These are phyloP conservation scores for Nemania serpens DNA, from an alignment of 2,329 filamentous ascomycete genomes.

Conservation along the genomic window DNA sequence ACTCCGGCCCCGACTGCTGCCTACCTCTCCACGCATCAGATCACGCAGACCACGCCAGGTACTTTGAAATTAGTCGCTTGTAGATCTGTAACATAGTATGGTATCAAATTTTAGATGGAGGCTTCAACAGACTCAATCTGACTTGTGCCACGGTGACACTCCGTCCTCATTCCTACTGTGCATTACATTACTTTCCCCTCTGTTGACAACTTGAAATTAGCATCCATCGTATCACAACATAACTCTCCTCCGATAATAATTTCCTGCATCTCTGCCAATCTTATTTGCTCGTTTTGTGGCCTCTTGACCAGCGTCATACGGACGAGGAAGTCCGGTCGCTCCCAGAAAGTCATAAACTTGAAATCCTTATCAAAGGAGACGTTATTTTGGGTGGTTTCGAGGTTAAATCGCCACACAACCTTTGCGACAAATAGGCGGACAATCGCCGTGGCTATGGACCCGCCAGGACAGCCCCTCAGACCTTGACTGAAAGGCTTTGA, in stretches of 20 bases:
- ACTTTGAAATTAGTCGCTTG: no score
- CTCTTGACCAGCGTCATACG: constrained; percentile 1
- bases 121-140: no score
- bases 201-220: no score
- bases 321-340: constrained; percentile 13
- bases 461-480: constrained; percentile 22
- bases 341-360: constrained; percentile 23
- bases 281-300: neutral
- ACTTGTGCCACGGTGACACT: no score
- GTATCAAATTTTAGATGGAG: no score
- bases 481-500: constrained; percentile 28
- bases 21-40: no score
- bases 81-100: no score
- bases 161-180: no score
- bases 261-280: neutral
- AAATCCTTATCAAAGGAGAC: constrained; percentile 21
- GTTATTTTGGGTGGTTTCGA: constrained; percentile 10
- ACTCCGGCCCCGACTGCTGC: no score
- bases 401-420: constrained; percentile 19
- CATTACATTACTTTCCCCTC: no score
- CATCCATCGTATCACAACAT: neutral
- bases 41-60: no score
- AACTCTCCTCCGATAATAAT: neutral
- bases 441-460: constrained; percentile 1
- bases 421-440: constrained; percentile 16